Evolutionary conservation across 495 filamentous ascomycete genomes (phyloP).

Genomic region (Apodospora peruviana): DNA sequence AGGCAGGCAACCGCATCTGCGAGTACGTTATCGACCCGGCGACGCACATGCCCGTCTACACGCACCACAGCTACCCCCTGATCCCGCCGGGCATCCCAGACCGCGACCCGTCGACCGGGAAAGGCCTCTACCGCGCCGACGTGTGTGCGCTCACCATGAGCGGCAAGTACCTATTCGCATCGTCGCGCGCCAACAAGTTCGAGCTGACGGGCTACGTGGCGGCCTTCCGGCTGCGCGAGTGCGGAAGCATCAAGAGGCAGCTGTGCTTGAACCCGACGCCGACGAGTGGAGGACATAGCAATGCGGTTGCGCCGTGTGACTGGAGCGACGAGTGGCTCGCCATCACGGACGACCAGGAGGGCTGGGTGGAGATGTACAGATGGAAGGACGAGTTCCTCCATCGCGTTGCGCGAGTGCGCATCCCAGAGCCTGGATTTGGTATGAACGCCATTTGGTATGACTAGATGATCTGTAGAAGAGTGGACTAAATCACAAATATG

Average conservation of each 20-base stretch:
- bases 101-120: conserved; percentile 35
- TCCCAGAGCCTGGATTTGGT: conserved; percentile 73
- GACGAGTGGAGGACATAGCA: conserved; percentile 79
- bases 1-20: conserved; percentile 72
- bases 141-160: conserved; percentile 64
- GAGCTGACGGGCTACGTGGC: conserved; percentile 75
- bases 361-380: conserved; percentile 79
- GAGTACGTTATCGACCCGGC: conserved; percentile 74
- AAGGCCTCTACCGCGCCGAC: conserved; percentile 66
- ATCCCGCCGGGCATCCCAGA: conserved; percentile 61
- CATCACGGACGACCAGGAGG: conserved; percentile 77
- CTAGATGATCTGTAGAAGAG: too few relatives aligned
- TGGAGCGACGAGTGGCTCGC: conserved; percentile 84
- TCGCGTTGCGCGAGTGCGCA: conserved; percentile 65
- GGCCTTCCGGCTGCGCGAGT: conserved; percentile 64
- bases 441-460: conserved; percentile 94
- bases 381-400: conserved; percentile 74
- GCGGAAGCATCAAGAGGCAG: conserved; percentile 68
- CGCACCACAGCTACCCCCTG: conserved; percentile 67
- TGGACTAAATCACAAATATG: too few relatives aligned
- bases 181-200: conserved; percentile 69
- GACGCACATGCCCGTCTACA: conserved; percentile 77
- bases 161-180: conserved; percentile 70
- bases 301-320: conserved; percentile 71
- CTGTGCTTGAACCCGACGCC: conserved; percentile 76